A percentile compares a stretch with the other conserved stretches of the same genome.
Conservation (phyloP, 208 protist genomes). For the Leishmania gerbilli region DNA sequence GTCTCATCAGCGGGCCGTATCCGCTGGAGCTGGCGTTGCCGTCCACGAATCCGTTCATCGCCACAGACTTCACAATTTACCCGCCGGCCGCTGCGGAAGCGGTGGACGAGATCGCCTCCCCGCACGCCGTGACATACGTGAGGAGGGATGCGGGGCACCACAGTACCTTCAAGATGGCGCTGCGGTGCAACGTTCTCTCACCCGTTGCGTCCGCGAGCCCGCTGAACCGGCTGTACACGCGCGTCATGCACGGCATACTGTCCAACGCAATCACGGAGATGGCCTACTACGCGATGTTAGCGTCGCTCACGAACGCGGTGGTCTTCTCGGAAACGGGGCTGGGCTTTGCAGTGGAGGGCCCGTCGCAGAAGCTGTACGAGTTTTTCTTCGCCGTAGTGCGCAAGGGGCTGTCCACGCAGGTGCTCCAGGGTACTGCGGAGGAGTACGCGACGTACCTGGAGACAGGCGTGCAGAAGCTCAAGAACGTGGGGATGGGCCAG, state of each 20-base stretch:
- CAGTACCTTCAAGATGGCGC: constrained; percentile 64
- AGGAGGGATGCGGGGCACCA: constrained; percentile 44
- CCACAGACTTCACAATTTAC: constrained; percentile 69
- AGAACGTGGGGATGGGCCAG: constrained; percentile 34
- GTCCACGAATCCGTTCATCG: constrained; percentile 65
- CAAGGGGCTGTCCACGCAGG: constrained; percentile 21
- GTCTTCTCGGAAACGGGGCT: constrained; percentile 32
- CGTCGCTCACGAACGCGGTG: constrained; percentile 56
- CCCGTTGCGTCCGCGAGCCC: constrained; percentile 51
- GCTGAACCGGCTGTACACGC: constrained; percentile 57
- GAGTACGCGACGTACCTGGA: constrained; percentile 59
- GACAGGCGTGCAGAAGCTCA: constrained; percentile 29
- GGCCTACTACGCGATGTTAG: constrained; percentile 69
- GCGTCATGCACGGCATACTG: constrained; percentile 59
- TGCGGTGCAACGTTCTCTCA: constrained; percentile 47
- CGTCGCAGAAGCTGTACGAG: constrained; percentile 47
- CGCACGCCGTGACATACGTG: constrained; percentile 53
- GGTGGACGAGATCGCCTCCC: constrained; percentile 28
- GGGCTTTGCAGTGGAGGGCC: constrained; percentile 49
- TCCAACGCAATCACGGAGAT: constrained; percentile 47
- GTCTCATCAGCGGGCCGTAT: constrained; percentile 27
- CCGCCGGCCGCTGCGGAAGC: constrained; percentile 1
- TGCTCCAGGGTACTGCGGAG: constrained; percentile 36
- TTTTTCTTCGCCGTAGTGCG: constrained; percentile 53
- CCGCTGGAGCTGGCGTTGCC: constrained; percentile 38